Conservation (phyloP, 2,329 filamentous ascomycete species). For the Botrytis hyacinthi region DNA sequence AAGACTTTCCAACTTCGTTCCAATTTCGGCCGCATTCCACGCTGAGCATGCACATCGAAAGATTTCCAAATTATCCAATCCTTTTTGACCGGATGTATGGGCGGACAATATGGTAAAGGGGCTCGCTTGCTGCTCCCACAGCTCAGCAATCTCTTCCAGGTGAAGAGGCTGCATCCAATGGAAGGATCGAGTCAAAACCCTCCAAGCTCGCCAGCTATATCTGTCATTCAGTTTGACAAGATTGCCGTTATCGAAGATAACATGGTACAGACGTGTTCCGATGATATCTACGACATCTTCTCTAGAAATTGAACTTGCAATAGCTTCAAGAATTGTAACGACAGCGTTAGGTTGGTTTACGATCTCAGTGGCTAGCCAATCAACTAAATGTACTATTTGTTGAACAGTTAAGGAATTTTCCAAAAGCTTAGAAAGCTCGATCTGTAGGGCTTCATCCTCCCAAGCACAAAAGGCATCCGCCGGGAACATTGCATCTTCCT, state of each 20-base stretch:
- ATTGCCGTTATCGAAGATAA: slow-evolving; percentile 34
- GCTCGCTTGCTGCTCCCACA: slow-evolving; percentile 28
- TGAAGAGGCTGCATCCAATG: slow-evolving; percentile 25
- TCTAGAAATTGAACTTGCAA: slow-evolving; percentile 40
- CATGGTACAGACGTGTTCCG: slow-evolving; percentile 39
- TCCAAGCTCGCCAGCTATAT: slow-evolving; percentile 37
- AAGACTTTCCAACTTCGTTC: slow-evolving; percentile 21
- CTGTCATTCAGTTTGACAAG: slow-evolving; percentile 30
- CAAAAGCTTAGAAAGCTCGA: slow-evolving; percentile 36
- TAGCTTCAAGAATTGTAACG: slow-evolving; percentile 42
- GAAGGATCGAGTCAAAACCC: slow-evolving; percentile 31
- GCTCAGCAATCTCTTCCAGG: slow-evolving; percentile 27
- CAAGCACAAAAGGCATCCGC: slow-evolving; percentile 33
- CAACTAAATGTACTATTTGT: slow-evolving; percentile 41
- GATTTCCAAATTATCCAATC: slow-evolving; percentile 31
- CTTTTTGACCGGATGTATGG: background rate
- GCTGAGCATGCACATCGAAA: slow-evolving; percentile 33
- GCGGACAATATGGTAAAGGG: slow-evolving; percentile 27
- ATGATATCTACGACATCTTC: slow-evolving; percentile 39
- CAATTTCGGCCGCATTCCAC: slow-evolving; percentile 28
- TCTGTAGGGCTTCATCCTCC: slow-evolving; percentile 36
- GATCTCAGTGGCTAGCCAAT: slow-evolving; percentile 38
- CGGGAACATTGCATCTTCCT: slow-evolving; percentile 17
- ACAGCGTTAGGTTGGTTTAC: slow-evolving; percentile 32
- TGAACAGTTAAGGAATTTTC: slow-evolving; percentile 41